A percentile compares a stretch with the other conserved stretches of the same genome.
Evolutionary conservation across 306 rosid genomes (phyloP).

Genomic region (Dryas alaskensis): DNA sequence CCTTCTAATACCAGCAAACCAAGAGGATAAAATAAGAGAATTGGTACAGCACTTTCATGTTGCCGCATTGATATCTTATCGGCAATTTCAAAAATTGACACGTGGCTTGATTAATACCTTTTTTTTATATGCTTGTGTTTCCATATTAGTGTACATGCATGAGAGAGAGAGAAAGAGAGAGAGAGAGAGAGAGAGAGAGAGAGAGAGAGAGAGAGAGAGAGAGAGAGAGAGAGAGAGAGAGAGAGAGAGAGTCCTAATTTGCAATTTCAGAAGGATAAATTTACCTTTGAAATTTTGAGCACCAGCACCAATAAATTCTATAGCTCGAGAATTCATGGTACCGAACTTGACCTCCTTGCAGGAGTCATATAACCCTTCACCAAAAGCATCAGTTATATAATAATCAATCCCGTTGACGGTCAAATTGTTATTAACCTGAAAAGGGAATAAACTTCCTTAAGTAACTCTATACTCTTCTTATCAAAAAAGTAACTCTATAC

Average conservation of each 20-base stretch:
- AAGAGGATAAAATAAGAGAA: neutral
- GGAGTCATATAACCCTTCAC: conserved; percentile 87
- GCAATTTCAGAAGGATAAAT: conserved; percentile 28
- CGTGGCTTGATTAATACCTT: neutral
- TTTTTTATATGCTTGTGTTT: neutral
- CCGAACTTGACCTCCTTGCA: conserved; percentile 98
- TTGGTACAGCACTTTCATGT: neutral
- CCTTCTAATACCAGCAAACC: neutral
- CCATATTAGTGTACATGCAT: neutral
- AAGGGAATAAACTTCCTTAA: conserved; percentile 22
- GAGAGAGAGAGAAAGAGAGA: neutral
- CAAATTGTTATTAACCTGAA: conserved; percentile 71
- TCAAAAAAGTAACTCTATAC: neutral
- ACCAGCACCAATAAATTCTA: conserved; percentile 81
- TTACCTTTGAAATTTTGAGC: conserved; percentile 84
- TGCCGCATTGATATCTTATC: neutral
- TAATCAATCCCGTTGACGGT: conserved; percentile 85
- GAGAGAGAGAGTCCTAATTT: conserved; percentile 16
- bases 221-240: conserved; percentile 12
- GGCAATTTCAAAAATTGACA: neutral
- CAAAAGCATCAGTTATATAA: conserved; percentile 72
- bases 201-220: neutral
- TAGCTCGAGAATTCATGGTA: conserved; percentile 76
- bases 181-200: conserved; percentile 18
- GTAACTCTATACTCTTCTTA: conserved; percentile 12